Evolutionary conservation across 2,329 filamentous ascomycete species (phyloP), one percentile per base, ranked within the genome.

Genomic region (Aspergillus arachidicola): DNA sequence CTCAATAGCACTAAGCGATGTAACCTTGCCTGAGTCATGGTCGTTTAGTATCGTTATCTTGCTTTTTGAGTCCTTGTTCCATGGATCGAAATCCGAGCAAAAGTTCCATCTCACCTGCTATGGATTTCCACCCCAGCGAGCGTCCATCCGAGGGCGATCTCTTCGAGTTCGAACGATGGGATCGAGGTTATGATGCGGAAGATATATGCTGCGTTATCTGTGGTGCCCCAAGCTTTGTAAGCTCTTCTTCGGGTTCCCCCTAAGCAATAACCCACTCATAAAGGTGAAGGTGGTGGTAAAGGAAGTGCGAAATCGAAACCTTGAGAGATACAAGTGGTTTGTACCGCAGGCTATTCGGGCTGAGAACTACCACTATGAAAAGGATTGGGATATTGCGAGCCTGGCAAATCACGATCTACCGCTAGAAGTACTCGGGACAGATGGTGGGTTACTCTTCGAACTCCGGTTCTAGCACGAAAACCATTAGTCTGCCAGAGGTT

Each of bases 1-100:
- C 50, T 34, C 14, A 34, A 53, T 21, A 19, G 50, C 28, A 19
- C 50, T 53, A 53, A 53, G n/a, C 30, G 28, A 53, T 53, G 50
- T 34, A 51, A 32, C 48, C 48, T 51, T 51, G 48, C 32, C 48
- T 51, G 48, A 51, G 26, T 51, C 48, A 53, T 53, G 32, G 26
- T 51, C 48, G 23, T 53, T 32, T 34, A 32, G 28, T 53, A 53
- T 34, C 30, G 3, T 5, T 34, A n/a, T 32, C 30, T 34, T 34
- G 16, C 16, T 14, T 21, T 21, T 53, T 53, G 26, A 53, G 48
- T 53, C 23, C 45, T 14, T 48, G 23, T 28, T 19, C 16, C 28
- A 28, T 53, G 50, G 28, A 53, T 34, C 30, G 16, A 53, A 34
- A 34, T 34, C 28, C 28, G 50, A 53, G 50, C 50, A 34, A 51